Base-by-base conservation (phyloP, 768 basidiomycete genomes). In the Naganishia kalamii region DNA sequence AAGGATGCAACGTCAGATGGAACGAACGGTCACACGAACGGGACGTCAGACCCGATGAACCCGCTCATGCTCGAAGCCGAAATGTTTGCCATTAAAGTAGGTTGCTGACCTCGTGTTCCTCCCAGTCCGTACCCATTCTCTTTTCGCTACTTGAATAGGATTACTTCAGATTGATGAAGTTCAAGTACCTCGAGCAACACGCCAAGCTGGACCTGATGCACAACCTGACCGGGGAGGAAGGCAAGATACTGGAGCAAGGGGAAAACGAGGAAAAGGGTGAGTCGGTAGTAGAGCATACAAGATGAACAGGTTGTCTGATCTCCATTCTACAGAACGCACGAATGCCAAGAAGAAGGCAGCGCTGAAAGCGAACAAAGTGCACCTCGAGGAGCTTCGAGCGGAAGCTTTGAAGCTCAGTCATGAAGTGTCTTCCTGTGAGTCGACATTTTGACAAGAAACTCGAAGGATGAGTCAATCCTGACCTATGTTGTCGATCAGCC, bases 161-260 rank as follows among this genome's bases (percentile, higher is more conserved):
- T 5, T 73, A 74, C 66, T 74, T 77, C 50, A 65, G 74, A 21
- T 62, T 70, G 71, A 84, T 92, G 29, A 93, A 93, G 77, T 91
- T 90, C 72, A 88, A 89, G 68, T 92, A 90, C 73, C 80, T 92
- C 19, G 90, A 94, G 72, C 89, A 91, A 75, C 89, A 91, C 69
- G 89, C 92, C 3, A 94, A 93, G 74, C 85, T 90, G 71, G 86
- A 88, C 77, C 93, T 92, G 72, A 82, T 92, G 70, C 87, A 88
- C 75, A 86, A 85, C 0, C 91, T 93, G 70, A 87, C 91, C 52
- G 89, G 86, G 11, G 86, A 89, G 70, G 89, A 92, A 65, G 88
- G 89, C 0, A 87, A 88, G 2, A 84, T 86, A 65, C 85, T 92
- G 43, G 87, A 87, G 5, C 85, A 85, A 8, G 87, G 87, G n/a